These are phyloP conservation scores for Takashimella tepidaria DNA, from an alignment of 1,284 basidiomycete species.

Conservation along the genomic window DNA sequence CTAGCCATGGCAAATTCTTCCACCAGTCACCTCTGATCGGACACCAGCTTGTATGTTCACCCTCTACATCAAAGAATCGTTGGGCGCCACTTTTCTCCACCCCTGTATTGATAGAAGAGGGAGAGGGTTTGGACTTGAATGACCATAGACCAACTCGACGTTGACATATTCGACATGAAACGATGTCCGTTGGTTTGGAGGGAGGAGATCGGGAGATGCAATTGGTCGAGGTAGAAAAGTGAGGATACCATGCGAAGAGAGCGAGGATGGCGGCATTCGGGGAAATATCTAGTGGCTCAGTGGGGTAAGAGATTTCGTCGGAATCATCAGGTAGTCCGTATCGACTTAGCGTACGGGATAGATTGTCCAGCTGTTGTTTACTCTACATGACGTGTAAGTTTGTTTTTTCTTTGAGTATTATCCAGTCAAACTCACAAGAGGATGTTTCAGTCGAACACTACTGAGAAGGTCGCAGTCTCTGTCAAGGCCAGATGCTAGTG, in stretches of 20 bases:
- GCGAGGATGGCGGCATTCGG: constrained; percentile 19
- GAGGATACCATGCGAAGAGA: constrained; percentile 41
- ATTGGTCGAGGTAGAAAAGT: constrained; percentile 19
- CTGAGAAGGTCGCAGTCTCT: constrained; percentile 12
- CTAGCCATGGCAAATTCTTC: constrained; percentile 5
- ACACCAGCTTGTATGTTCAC: constrained; percentile 38
- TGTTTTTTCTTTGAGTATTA: too few relatives aligned
- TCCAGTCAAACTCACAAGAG: background rate
- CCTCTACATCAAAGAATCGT: constrained; percentile 23
- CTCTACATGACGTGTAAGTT: too few relatives aligned
- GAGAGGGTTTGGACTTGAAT: constrained; percentile 15
- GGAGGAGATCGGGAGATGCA: constrained; percentile 7
- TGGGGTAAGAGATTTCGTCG: too few relatives aligned
- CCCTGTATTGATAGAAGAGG: too few relatives aligned
- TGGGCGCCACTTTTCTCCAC: background rate
- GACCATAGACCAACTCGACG: constrained; percentile 37
- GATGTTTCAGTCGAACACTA: constrained; percentile 1
- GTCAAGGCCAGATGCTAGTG: constrained; percentile 20
- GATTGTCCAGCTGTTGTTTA: constrained; percentile 9
- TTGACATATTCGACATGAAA: constrained; percentile 32
- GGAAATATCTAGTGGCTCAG: too few relatives aligned
- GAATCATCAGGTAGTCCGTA: background rate
- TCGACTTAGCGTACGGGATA: background rate
- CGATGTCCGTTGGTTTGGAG: constrained; percentile 25
- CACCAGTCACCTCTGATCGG: constrained; percentile 32